Percentiles rank a stretch among this genome's conserved stretches.
These are phyloP conservation scores for Sarocladiaceae sp. DNA, from an alignment of 2,329 filamentous ascomycete genomes.

Conservation along the genomic window DNA sequence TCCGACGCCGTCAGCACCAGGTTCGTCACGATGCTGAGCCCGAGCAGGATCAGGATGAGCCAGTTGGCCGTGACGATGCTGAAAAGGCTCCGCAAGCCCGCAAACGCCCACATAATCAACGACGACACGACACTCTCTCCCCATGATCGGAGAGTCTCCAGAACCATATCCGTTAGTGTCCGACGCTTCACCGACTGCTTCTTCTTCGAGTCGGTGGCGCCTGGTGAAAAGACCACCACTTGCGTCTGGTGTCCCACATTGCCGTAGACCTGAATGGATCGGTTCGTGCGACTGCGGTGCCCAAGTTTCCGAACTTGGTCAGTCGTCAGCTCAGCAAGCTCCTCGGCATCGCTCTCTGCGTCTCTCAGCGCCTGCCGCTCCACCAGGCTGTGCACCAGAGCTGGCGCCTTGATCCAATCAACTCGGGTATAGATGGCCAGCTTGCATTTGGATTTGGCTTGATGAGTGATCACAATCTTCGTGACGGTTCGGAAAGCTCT, in stretches of 20 bases:
- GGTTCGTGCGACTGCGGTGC: conserved; percentile 65
- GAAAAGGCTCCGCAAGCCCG: conserved; percentile 57
- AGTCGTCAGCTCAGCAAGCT: conserved; percentile 67
- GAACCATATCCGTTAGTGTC: conserved; percentile 61
- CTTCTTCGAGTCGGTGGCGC: conserved; percentile 37
- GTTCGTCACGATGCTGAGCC: conserved; percentile 66
- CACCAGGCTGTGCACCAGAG: conserved; percentile 54
- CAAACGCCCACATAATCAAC: conserved; percentile 71
- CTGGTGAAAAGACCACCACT: conserved; percentile 53
- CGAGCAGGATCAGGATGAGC: conserved; percentile 63
- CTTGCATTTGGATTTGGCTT: conserved; percentile 87
- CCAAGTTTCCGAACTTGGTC: conserved; percentile 73
- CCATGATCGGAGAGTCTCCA: conserved; percentile 67
- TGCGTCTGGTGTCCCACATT: conserved; percentile 64
- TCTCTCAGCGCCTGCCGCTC: conserved; percentile 70
- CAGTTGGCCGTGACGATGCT: conserved; percentile 66
- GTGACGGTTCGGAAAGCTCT: conserved; percentile 74
- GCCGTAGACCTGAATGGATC: conserved; percentile 74
- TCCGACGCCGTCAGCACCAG: conserved; percentile 68
- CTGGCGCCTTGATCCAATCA: conserved; percentile 71
- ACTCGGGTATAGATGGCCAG: conserved; percentile 81
- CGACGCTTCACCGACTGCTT: conserved; percentile 55
- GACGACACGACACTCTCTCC: conserved; percentile 69
- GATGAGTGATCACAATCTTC: conserved; percentile 90
- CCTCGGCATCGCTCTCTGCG: conserved; percentile 63